Evolutionary conservation across 2,329 filamentous ascomycete species (phyloP), one percentile per base, ranked within the genome.

Genomic region (Neurospora sp.): DNA sequence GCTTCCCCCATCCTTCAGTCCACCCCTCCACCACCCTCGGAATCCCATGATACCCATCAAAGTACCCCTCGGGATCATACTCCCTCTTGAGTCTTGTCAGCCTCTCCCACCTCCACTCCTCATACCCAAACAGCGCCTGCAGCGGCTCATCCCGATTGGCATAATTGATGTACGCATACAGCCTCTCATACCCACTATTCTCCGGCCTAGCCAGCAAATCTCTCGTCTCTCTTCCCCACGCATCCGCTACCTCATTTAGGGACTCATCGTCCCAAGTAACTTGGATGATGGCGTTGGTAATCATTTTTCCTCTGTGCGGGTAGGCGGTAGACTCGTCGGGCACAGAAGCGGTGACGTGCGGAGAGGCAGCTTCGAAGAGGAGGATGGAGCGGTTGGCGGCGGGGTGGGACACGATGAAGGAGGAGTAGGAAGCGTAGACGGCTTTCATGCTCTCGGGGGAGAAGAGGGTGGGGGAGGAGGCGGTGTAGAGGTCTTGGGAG

Each of bases 111-210:
- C 85, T 79, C 83, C 85, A 86, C 57, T 73, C 67, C 67, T 86
- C 85, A 68, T 77, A 77, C 8, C 85, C 85, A 73, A 87, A 87
- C 77, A 81, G 78, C 2, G 77, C 75, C 67, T 77, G 69, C 0
- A 77, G 74, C 1, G 75, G 74, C 77, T 87, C 84, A 12, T 82
- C 78, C 1, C 84, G 84, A 68, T 80, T 80, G 0, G 84, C 85
- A 73, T 86, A 87, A 75, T 87, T 87, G 66, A 85, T 79, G 69
- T 87, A 86, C 0, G 79, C 75, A 57, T 57, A 57, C 1, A 57
- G 6, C 46, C 10, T 1, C 46, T 57, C 23, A 28, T 57, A 57
- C 23, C 46, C 46, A 28, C 46, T 57, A 57, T 57, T 57, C 6
- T 28, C 23, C 46, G 46, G 12, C 23, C 1, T 57, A 0, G 46